phyloP scores from a whole-genome alignment of 2,329 filamentous ascomycete species.

The Dothistroma pini region DNA sequence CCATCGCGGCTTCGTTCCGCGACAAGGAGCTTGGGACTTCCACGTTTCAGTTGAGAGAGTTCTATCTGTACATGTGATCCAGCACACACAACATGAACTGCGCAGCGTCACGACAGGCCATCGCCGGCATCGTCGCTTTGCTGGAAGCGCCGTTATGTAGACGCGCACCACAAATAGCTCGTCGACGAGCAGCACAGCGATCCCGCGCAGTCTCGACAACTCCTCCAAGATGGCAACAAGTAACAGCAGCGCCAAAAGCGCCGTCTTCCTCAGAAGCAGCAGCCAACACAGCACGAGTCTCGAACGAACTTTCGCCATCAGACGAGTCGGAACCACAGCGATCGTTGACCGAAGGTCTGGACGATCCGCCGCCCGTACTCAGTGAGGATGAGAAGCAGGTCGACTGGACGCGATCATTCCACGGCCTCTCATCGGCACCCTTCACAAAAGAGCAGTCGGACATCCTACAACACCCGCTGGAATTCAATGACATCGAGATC shows the following conservation, averaged over 20 bases:
- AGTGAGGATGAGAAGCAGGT: constrained; percentile 53
- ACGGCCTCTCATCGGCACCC: constrained; percentile 67
- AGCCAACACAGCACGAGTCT: constrained; percentile 16
- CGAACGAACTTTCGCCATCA: constrained; percentile 23
- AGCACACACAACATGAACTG: constrained; percentile 20
- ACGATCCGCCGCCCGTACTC: constrained; percentile 48
- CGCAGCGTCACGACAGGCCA: constrained; percentile 19
- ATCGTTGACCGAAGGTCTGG: constrained; percentile 50
- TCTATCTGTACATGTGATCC: too few relatives aligned
- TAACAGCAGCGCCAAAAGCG: constrained; percentile 13
- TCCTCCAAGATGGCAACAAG: constrained; percentile 22
- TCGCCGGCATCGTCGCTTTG: constrained; percentile 25
- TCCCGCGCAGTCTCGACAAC: constrained; percentile 25
- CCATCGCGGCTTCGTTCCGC: background rate
- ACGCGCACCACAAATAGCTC: background rate
- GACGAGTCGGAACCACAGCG: constrained; percentile 29
- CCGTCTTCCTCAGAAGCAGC: constrained; percentile 12
- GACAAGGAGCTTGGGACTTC: background rate
- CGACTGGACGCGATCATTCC: constrained; percentile 82
- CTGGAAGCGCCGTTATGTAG: constrained; percentile 16
- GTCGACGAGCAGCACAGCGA: constrained; percentile 7
- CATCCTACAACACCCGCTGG: constrained; percentile 64
- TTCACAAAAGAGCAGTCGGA: constrained; percentile 68
- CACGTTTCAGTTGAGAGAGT: background rate
- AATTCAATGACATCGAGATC: constrained; percentile 79